Evolutionary conservation across 139 green algal species (phyloP).

Genomic region (Tetraselmis striata): DNA sequence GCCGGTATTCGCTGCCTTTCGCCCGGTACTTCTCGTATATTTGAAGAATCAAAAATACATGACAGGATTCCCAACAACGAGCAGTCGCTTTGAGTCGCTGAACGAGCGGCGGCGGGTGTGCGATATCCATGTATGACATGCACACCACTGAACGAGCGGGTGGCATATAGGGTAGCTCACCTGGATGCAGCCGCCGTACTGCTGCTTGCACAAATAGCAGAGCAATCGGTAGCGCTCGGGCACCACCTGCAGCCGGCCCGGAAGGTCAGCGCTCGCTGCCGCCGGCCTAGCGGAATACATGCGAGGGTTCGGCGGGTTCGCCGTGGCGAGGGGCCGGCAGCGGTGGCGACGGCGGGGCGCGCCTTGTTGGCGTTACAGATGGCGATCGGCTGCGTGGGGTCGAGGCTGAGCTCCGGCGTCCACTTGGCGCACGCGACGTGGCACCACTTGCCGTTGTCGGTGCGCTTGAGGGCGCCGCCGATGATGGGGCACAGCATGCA

Average conservation of each 20-base stretch:
- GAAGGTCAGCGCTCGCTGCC: not conserved
- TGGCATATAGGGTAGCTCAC: too few relatives aligned
- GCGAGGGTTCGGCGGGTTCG: too few relatives aligned
- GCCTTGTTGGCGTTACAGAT: not conserved
- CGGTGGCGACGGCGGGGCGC: too few relatives aligned
- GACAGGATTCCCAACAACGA: too few relatives aligned
- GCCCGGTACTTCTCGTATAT: too few relatives aligned
- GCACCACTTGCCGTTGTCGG: constrained; percentile 41
- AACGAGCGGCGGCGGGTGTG: too few relatives aligned
- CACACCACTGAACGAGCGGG: too few relatives aligned
- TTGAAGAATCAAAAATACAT: too few relatives aligned
- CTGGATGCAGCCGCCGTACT: constrained; percentile 69
- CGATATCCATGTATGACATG: too few relatives aligned
- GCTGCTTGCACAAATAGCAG: constrained; percentile 63
- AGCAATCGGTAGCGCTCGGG: constrained; percentile 23
- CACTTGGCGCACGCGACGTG: constrained; percentile 63
- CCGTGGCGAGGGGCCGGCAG: too few relatives aligned
- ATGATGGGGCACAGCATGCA: constrained; percentile 57
- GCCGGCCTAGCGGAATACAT: not conserved
- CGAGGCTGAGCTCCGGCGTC: constrained; percentile 39
- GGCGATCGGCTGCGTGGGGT: not conserved
- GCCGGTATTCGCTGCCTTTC: too few relatives aligned
- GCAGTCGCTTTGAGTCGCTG: too few relatives aligned
- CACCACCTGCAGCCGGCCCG: not conserved
- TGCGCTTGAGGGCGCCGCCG: constrained; percentile 56